These are phyloP conservation scores for Syzygium jambos DNA, from an alignment of 345 rosid species.

Conservation along the genomic window DNA sequence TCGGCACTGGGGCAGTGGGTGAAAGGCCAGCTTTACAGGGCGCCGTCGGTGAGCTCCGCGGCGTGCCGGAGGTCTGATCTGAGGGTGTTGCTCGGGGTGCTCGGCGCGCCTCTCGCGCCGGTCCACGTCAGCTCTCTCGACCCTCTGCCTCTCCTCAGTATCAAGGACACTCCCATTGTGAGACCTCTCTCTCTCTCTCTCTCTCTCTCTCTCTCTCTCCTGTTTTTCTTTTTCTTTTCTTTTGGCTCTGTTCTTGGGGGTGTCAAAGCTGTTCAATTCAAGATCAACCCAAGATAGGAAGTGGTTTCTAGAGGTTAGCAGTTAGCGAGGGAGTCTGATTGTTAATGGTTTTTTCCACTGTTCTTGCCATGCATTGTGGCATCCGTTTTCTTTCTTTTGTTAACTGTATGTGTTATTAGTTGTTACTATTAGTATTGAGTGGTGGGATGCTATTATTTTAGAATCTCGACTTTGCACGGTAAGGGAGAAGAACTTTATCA, in stretches of 20 bases:
- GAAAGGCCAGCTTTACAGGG: constrained; percentile 1
- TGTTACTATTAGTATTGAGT: not conserved
- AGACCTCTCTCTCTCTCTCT: constrained; percentile 8
- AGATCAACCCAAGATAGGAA: not conserved
- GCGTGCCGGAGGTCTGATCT: not conserved
- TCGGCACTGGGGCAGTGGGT: constrained; percentile 1
- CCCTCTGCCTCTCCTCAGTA: constrained; percentile 44
- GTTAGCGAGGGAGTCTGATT: not conserved
- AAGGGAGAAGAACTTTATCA: not conserved
- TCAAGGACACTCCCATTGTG: constrained; percentile 67
- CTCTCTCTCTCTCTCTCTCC: not conserved
- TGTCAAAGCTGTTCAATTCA: not conserved
- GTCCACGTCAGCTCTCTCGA: constrained; percentile 33
- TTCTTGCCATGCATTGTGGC: not conserved
- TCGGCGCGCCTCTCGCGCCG: constrained; percentile 37
- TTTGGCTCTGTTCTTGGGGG: not conserved
- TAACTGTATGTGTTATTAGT: not conserved
- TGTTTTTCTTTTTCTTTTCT: not conserved
- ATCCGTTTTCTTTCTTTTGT: not conserved
- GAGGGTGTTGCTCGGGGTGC: not conserved
- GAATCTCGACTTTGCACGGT: not conserved
- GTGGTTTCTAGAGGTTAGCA: not conserved
- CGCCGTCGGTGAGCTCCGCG: not conserved
- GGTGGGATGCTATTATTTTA: not conserved
- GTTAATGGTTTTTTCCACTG: not conserved